Conservation (phyloP, 1,284 basidiomycete genomes). For the Cystobasidium slooffiae region DNA sequence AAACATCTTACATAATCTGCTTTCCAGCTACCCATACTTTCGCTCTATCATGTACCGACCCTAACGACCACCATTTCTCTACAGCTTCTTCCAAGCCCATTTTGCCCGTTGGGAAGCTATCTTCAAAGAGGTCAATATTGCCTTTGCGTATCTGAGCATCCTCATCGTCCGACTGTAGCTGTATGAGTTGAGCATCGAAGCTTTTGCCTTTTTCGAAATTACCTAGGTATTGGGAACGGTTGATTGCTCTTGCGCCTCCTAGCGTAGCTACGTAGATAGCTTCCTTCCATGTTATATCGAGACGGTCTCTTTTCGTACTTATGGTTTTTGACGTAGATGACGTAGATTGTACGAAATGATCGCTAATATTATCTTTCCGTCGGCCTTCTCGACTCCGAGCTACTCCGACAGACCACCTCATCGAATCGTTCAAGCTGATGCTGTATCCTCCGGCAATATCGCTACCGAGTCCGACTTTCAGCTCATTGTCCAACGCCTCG, state of each 20-base stretch:
- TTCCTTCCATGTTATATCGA: conserved; percentile 76
- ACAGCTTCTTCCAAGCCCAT: conserved; percentile 62
- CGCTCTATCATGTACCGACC: conserved; percentile 68
- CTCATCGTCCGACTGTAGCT: conserved; percentile 54
- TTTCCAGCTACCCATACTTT: conserved; percentile 75
- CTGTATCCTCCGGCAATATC: conserved; percentile 83
- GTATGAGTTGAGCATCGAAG: conserved; percentile 79
- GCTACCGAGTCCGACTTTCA: conserved; percentile 77
- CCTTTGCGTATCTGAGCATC: conserved; percentile 8
- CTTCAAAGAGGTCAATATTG: conserved; percentile 48
- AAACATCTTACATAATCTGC: background rate
- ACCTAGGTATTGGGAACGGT: conserved; percentile 62
- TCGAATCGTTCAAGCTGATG: conserved; percentile 72
- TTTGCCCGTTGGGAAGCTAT: conserved; percentile 55
- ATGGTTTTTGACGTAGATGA: conserved; percentile 28
- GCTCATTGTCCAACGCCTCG: conserved; percentile 68
- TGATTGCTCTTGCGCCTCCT: conserved; percentile 73
- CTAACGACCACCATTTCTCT: conserved; percentile 87
- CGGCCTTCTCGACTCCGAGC: conserved; percentile 72
- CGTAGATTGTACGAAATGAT: conserved; percentile 30
- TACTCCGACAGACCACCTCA: conserved; percentile 74
- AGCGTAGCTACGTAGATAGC: conserved; percentile 75
- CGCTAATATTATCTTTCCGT: conserved; percentile 56
- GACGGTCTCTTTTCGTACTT: conserved; percentile 37
- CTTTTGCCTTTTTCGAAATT: conserved; percentile 69